Evolutionary conservation across 2,329 filamentous ascomycete genomes (phyloP).

Genomic region (Xylaria sp.): DNA sequence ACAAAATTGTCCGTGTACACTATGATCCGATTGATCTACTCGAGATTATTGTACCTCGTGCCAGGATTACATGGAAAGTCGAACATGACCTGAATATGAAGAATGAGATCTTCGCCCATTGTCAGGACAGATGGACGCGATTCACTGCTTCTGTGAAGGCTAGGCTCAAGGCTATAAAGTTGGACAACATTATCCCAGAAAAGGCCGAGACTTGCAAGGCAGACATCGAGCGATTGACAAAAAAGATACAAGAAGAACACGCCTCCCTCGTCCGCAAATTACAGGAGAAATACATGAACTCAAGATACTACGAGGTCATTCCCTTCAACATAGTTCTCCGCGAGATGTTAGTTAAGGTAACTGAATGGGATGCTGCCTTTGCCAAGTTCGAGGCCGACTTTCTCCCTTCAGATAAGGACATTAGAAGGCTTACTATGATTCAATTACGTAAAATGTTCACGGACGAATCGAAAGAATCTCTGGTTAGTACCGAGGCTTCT

Average conservation of each 20-base stretch:
- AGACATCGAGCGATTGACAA: conserved; percentile 81
- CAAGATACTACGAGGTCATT: conserved; percentile 96
- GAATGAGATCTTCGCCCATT: conserved; percentile 86
- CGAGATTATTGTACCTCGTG: conserved; percentile 91
- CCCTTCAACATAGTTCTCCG: conserved; percentile 90
- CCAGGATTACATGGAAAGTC: conserved; percentile 96
- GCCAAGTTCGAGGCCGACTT: conserved; percentile 91
- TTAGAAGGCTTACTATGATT: conserved; percentile 87
- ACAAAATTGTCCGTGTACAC: conserved; percentile 87
- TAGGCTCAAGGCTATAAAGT: conserved; percentile 86
- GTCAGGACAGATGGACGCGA: conserved; percentile 81
- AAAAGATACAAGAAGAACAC: conserved; percentile 86
- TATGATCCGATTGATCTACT: conserved; percentile 93
- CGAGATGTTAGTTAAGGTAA: conserved; percentile 90
- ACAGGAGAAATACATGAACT: conserved; percentile 90
- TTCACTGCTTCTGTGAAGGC: conserved; percentile 90
- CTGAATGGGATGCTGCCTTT: conserved; percentile 93
- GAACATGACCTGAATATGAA: conserved; percentile 92
- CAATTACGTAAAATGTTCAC: conserved; percentile 96
- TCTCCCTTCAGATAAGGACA: conserved; percentile 94
- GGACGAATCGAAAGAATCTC: conserved; percentile 83
- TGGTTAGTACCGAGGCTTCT: conserved; percentile 74
- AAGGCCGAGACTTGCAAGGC: conserved; percentile 83
- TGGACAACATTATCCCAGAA: conserved; percentile 89
- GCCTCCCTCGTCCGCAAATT: conserved; percentile 76